A percentile compares a stretch with the other conserved stretches of the same genome.
Evolutionary conservation across 768 basidiomycete species (phyloP).

Genomic region (Suillus plorans): DNA sequence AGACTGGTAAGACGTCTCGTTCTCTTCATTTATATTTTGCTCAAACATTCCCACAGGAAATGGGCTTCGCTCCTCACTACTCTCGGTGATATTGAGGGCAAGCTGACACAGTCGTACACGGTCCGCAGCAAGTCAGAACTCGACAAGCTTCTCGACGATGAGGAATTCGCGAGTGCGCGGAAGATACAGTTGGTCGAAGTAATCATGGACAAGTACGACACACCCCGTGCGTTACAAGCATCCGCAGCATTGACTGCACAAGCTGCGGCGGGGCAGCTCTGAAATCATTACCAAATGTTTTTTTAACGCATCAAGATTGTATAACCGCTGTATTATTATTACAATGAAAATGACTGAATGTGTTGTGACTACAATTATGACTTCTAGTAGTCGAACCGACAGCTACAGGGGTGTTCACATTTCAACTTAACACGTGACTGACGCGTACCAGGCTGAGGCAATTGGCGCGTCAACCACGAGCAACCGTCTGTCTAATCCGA

Average conservation of each 20-base stretch:
- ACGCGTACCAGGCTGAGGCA: conserved; percentile 16
- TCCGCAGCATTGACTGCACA: conserved; percentile 41
- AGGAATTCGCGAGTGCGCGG: conserved; percentile 58
- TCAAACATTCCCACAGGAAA: conserved; percentile 38
- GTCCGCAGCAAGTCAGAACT: conserved; percentile 70
- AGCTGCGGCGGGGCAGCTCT: conserved; percentile 18
- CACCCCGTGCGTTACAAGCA: conserved; percentile 59
- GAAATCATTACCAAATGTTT: neutral
- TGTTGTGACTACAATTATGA: neutral
- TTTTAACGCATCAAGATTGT: neutral
- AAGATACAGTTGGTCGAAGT: conserved; percentile 82
- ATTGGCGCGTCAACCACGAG: conserved; percentile 2
- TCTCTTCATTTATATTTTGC: neutral
- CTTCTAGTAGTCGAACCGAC: neutral
- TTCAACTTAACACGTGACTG: conserved; percentile 24
- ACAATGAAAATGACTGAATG: neutral
- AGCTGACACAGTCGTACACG: conserved; percentile 58
- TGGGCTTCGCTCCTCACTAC: conserved; percentile 65
- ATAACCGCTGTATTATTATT: neutral
- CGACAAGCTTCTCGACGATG: conserved; percentile 60
- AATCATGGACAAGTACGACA: conserved; percentile 70
- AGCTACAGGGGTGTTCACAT: neutral
- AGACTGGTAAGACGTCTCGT: conserved; percentile 49
- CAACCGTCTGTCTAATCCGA: neutral
- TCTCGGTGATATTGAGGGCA: conserved; percentile 51